Evolutionary conservation across 1,139 yeast genomes (phyloP).

Genomic region (Candida labiduridarum): DNA sequence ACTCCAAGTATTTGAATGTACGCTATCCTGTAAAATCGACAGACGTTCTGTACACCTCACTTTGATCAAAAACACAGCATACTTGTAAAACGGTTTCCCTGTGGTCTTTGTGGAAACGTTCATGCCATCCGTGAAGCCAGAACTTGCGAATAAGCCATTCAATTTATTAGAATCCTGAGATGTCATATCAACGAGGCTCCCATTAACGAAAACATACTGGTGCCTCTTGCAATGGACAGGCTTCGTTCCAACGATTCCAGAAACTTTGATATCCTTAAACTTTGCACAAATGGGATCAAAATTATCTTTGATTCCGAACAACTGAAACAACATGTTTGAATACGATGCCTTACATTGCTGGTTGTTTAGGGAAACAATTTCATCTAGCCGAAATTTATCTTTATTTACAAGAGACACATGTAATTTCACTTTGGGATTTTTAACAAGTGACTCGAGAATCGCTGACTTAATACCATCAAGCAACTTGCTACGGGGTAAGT

Average conservation of each 20-base stretch:
- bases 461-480: constrained; percentile 34
- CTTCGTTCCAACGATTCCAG: constrained; percentile 31
- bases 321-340: constrained; percentile 8
- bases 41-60: constrained; percentile 31
- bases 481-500: constrained; percentile 23
- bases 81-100: constrained; percentile 13
- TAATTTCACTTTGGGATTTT: constrained; percentile 28
- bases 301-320: constrained; percentile 11
- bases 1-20: constrained; percentile 24
- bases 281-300: constrained; percentile 23
- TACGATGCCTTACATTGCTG: neutral
- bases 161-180: constrained; percentile 26
- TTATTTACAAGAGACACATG: constrained; percentile 17
- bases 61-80: constrained; percentile 43
- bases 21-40: constrained; percentile 47
- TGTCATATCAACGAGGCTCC: constrained; percentile 29
- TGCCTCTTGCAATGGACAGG: constrained; percentile 34
- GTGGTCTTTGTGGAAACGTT: constrained; percentile 10
- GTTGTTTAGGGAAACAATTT: constrained; percentile 5
- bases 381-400: constrained; percentile 11
- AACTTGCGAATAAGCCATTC: constrained; percentile 26
- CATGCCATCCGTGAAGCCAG: constrained; percentile 7
- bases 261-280: constrained; percentile 26
- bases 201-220: constrained; percentile 54
- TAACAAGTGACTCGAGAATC: constrained; percentile 35